A percentile compares a stretch with the other conserved stretches of the same genome.
Conservation (phyloP, 257 asterid genomes). For the Capsicum baccatum region DNA sequence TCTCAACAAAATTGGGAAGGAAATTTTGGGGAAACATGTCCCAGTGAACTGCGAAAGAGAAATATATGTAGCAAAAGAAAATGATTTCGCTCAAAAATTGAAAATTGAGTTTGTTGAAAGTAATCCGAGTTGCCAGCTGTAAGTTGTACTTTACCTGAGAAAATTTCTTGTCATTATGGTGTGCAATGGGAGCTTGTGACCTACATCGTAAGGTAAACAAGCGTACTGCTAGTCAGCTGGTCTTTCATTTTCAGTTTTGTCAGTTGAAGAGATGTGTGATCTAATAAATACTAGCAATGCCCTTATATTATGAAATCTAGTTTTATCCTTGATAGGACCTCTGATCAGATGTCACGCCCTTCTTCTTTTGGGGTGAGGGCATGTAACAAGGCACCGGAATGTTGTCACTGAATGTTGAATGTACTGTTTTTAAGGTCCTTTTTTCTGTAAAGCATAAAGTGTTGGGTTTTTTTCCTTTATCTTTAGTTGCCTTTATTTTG, state of each 20-base stretch:
- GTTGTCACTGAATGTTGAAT: slow-evolving; percentile 13
- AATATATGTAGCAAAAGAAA: slow-evolving; percentile 16
- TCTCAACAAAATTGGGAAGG: slow-evolving; percentile 11
- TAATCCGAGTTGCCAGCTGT: slow-evolving; percentile 13
- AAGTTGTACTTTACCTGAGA: slow-evolving; percentile 2
- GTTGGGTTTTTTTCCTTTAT: not conserved
- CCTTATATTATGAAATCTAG: slow-evolving; percentile 10
- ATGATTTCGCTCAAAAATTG: not conserved
- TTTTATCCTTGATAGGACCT: not conserved
- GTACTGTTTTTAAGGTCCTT: not conserved
- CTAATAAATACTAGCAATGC: not conserved
- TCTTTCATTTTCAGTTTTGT: slow-evolving; percentile 11
- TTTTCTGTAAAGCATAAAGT: not conserved
- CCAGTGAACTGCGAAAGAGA: not conserved
- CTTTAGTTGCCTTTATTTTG: slow-evolving; percentile 11
- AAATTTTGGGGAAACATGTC: slow-evolving; percentile 7
- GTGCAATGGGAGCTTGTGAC: not conserved
- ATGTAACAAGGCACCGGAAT: not conserved
- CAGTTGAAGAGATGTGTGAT: not conserved
- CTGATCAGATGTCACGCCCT: not conserved
- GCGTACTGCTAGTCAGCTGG: not conserved
- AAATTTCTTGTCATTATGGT: not conserved
- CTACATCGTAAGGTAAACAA: not conserved
- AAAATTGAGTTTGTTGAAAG: not conserved
- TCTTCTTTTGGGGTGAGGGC: slow-evolving; percentile 3